Base-by-base conservation (phyloP, 345 rosid species). In the Syzygium aromaticum region DNA sequence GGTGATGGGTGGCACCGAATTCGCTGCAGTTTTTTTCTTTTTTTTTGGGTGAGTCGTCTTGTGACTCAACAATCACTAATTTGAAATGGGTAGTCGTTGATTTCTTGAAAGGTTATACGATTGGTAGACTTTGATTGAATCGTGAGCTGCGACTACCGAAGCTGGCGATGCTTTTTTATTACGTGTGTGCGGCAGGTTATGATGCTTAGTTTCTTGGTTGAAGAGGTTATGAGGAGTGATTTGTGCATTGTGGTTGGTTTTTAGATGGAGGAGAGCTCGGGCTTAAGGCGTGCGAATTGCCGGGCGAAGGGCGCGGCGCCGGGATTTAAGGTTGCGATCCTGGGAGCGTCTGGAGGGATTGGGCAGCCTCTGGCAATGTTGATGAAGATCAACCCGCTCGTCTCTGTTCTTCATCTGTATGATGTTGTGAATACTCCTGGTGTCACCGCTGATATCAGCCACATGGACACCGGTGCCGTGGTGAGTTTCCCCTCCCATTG, bases 301-400 rank as follows among this genome's bases (percentile, higher is more conserved):
- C 91, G 98, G 90, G 97, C 99, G 30, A 94, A 96, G 93, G 99
- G 99, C 8, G 99, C 95, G 52, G 94, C 98, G 3, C 86, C 95
- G 0, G 99, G 99, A 73, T 98, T 95, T 89, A 98, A 96, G 88
- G 99, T 98, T 40, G 99, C 97, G 5, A 92, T 98, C 86, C 87
- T 98, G 88, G 99, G 99, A 86, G 99, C 99, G 40, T 98, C 99
- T 6, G 99, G 99, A 13, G 99, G 99, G 51, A 98, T 96, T 3
- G 99, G 99, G 19, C 99, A 98, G 89, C 99, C 99, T 30, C 91
- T 98, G 51, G 93, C 97, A 11, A 73, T 98, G 99, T 88, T 98
- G 92, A 98, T 95, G 99, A 98, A 98, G 92, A 96, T 94, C 94
- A 98, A 96, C 86, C 99, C 99, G 5, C 92, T 98, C 91, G 98